Base-by-base conservation (phyloP, 129 eudicot species). In the Sambucus nigra region DNA sequence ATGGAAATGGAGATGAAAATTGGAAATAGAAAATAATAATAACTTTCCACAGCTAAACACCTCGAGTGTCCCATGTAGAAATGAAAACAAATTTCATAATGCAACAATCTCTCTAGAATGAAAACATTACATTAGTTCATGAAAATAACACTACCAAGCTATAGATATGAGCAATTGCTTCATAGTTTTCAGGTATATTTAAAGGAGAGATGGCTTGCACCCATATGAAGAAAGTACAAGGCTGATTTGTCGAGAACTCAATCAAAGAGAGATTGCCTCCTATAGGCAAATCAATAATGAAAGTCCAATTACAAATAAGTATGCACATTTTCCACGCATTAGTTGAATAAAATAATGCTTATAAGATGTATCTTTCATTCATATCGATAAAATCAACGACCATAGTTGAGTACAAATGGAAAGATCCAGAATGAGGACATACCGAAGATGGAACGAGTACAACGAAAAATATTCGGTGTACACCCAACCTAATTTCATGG, bases 141-240 rank as follows among this genome's bases (percentile, higher is more conserved):
- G 82, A 71, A 56, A 71, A 76, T 41, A 76, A 41, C 51, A 83
- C 44, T 60, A 87, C 89, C 73, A 87, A 60, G 55, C 96, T 74
- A 73, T 73, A 87, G 47, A 94, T 87, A 62, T 87, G 88, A 52
- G 86, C 75, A 64, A 87, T 80, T 72, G 96, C 96, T 58, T 80
- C 94, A 64, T 68, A 87, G 69, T 80, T 87, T 71, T 76, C 83
- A 73, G 94, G 94, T 39, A 66, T 71, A 59, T 87, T 87, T 53
- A 64, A 77, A 52, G 80, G 72, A 27, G 81, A 83, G 59, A 80
- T 74, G 27, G 96, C 71, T 53, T 87, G 94, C 7, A 84, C 71
- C 87, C 94, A 87, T 25, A 87, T 49, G 96, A 87, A 18, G 96
- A 87, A 33, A 87, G 73, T 38, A 87, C 76, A 53, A 87, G 88